Evolutionary conservation across 1,284 basidiomycete genomes (phyloP), one percentile per base, ranked within the genome.

Genomic region (Meira miltonrushii): DNA sequence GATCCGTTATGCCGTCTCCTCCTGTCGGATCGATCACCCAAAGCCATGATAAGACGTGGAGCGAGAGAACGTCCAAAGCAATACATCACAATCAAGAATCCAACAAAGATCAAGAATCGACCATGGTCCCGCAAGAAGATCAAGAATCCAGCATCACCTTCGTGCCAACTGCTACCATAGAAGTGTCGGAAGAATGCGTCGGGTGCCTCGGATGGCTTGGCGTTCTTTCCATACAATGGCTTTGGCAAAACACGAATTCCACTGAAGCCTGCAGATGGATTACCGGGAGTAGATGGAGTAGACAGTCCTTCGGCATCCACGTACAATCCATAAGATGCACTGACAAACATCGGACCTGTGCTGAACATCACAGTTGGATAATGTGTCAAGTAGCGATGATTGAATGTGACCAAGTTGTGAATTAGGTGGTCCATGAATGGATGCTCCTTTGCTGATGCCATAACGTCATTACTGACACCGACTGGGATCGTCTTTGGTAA

Each of bases 331-430:
- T 73, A 77, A 15, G 70, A 62, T 6, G 76, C 77, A 12, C 72
- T 75, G 40, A 79, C 66, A 60, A 77, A 77, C 80, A 81, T 81
- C 37, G 80, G 82, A 1, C 94, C 94, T 0, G 95, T 98, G 52
- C 91, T 92, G 82, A 98, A 98, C 94, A 98, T 98, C 81, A 98
- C 94, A 39, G 94, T 98, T 37, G 95, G 94, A 74, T 98, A 98
- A 80, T 96, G 93, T 74, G 92, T 85, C 55, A 95, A 79, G 85
- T 90, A 97, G 57, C 86, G 85, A 79, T 94, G 90, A 80, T 97
- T 89, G 79, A 94, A 98, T n/a, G 87, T 87, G 72, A 87, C 84
- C 64, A 97, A 85, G 47, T 74, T 91, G 81, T 94, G 88, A 69
- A 97, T 94, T 53, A 92, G 88, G 79, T 92, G 89, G 39, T 88